Base-by-base conservation (phyloP, 2,329 filamentous ascomycete species). In the Mollisiaceae sp. region DNA sequence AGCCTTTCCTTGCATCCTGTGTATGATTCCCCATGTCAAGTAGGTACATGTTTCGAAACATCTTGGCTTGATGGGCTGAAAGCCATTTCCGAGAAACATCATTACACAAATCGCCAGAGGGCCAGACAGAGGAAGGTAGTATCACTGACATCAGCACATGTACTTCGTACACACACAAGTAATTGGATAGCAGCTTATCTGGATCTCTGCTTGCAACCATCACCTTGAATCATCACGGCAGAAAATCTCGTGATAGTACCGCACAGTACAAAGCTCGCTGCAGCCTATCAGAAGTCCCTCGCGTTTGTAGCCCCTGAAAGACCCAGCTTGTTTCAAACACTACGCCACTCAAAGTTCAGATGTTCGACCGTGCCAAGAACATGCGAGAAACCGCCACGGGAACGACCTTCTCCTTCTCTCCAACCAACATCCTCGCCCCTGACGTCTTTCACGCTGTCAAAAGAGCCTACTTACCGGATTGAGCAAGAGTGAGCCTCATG, bases 371-470 rank as follows among this genome's bases (percentile, higher is more conserved):
- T 36, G 20, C 47, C 39, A 59, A 63, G 62, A 18, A 50, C 32
- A 45, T 59, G 22, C 57, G 59, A 64, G 38, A 57, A 52, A 66
- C 56, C 65, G 64, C 64, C 66, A 63, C 64, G 43, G 32, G 27
- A 57, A 22, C 36, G 39, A 38, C 27, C 15, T 35, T 24, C 32
- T 36, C 57, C 50, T 56, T 52, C 43, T n/a, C 27, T 55, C 68
- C 68, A 68, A 70, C 66, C 68, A 63, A 56, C 22, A 61, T 63
- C 58, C 12, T 45, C 50, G 14, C 50, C 65, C 63, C 65, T 64
- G 56, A 65, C 32, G 18, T 43, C 22, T 57, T 20, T 60, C 56
- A 59, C 58, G 36, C 56, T 43, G 24, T 6, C 15, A 41, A 39
- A 41, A 18, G 20, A 36, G 20, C 35, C 55, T 35, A 38, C 55